A percentile compares a stretch with the other conserved stretches of the same genome.
These are phyloP conservation scores for Tolypocladium tundrense DNA, from an alignment of 2,329 filamentous ascomycete genomes.

Conservation along the genomic window DNA sequence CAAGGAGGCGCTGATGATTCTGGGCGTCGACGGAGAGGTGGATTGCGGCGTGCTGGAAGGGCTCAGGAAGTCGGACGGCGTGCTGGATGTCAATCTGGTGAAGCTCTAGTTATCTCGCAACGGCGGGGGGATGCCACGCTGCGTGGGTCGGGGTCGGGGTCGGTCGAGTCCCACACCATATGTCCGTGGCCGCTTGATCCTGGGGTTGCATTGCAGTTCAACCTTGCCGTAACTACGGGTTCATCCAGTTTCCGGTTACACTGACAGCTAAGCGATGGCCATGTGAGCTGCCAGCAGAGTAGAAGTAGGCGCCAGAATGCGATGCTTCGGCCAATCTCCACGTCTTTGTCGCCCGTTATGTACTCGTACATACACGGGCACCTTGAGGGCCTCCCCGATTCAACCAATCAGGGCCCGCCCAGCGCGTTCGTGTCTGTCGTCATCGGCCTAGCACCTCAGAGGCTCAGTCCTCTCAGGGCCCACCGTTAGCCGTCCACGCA, in stretches of 20 bases:
- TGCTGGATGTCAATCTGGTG: slow-evolving; percentile 45
- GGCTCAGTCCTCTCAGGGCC: neutral
- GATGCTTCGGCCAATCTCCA: no score
- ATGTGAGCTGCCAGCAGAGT: neutral
- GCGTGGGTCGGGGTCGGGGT: neutral
- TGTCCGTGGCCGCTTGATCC: neutral
- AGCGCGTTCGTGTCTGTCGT: neutral
- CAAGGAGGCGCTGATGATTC: slow-evolving; percentile 72
- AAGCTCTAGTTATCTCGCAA: slow-evolving; percentile 19
- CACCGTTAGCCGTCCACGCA: slow-evolving; percentile 1
- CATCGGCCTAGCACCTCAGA: neutral
- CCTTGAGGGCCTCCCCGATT: neutral
- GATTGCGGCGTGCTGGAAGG: slow-evolving; percentile 42
- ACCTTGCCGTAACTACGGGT: neutral
- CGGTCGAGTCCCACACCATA: neutral
- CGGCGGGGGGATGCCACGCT: neutral
- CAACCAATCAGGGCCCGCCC: neutral
- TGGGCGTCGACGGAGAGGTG: slow-evolving; percentile 60
- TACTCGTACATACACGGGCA: neutral
- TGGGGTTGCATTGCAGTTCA: neutral
- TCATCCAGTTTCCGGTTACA: neutral
- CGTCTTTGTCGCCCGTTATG: neutral
- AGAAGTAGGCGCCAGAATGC: no score
- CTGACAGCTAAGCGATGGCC: neutral
- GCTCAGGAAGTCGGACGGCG: slow-evolving; percentile 38